These are phyloP conservation scores for Chenopodium berlandieri DNA, from an alignment of 148 eudicot genomes.

Conservation along the genomic window DNA sequence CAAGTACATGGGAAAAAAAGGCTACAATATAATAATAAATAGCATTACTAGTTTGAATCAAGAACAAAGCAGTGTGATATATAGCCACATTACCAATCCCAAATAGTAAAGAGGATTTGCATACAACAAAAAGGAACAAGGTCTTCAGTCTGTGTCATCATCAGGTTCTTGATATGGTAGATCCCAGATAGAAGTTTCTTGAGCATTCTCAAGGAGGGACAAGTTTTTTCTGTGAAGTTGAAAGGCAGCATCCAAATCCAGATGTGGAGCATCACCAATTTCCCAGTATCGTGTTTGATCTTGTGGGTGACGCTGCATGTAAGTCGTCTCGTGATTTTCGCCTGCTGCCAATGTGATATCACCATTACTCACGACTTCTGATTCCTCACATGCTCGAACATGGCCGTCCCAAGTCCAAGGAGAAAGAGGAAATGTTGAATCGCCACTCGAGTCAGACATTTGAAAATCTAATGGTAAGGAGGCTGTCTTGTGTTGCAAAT, in stretches of 20 bases:
- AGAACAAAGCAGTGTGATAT: background rate
- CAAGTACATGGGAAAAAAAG: background rate
- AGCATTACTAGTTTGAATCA: background rate
- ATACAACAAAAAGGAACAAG: background rate
- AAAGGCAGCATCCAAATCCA: slow-evolving; percentile 11
- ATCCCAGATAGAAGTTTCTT: slow-evolving; percentile 18
- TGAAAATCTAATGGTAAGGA: slow-evolving; percentile 4
- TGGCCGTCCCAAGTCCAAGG: slow-evolving; percentile 7
- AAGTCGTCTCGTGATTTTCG: slow-evolving; percentile 7
- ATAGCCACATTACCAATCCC: too few species aligned
- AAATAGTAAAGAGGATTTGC: background rate
- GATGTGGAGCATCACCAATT: slow-evolving; percentile 8
- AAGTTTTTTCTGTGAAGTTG: background rate
- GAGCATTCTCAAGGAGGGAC: background rate
- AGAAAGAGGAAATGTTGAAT: background rate
- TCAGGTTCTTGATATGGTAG: slow-evolving; percentile 19
- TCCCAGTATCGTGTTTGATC: slow-evolving; percentile 19
- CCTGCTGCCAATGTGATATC: background rate
- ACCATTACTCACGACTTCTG: background rate
- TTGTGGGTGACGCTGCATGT: background rate
- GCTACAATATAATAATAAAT: background rate
- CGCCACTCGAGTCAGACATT: background rate
- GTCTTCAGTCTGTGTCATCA: background rate
- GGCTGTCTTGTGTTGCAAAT: background rate
- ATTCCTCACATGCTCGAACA: background rate